Conservation (phyloP, 2,329 filamentous ascomycete species). For the Hypoxylon sp. region DNA sequence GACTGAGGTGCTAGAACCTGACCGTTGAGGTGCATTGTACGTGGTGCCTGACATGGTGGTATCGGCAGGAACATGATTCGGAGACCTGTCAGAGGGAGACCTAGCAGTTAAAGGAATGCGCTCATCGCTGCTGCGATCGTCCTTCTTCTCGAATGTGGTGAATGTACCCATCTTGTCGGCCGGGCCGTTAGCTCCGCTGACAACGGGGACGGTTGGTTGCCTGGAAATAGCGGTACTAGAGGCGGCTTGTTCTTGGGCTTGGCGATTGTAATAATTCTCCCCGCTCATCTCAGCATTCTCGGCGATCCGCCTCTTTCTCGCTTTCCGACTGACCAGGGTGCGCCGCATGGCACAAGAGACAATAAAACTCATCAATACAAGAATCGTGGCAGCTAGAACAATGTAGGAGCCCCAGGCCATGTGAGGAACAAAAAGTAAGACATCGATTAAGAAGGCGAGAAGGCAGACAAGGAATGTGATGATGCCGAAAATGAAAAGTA, state of each 20-base stretch:
- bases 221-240: constrained; percentile 55
- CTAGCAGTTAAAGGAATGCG: constrained; percentile 76
- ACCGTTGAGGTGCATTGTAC: constrained; percentile 55
- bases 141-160: constrained; percentile 75
- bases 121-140: constrained; percentile 75
- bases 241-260: constrained; percentile 66
- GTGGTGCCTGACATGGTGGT: constrained; percentile 54
- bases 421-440: constrained; percentile 94
- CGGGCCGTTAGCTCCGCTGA: constrained; percentile 67
- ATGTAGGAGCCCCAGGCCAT: constrained; percentile 95
- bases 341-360: constrained; percentile 96
- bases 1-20: constrained; percentile 54
- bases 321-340: constrained; percentile 90
- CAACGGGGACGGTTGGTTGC: constrained; percentile 70
- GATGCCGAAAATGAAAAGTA: constrained; percentile 86
- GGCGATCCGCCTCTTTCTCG: constrained; percentile 89
- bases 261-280: constrained; percentile 86
- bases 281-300: constrained; percentile 98
- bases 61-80: constrained; percentile 59
- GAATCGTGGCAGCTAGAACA: constrained; percentile 87
- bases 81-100: constrained; percentile 70
- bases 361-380: constrained; percentile 84
- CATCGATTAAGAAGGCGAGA: constrained; percentile 91
- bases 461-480: constrained; percentile 86
- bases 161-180: constrained; percentile 64